A percentile compares a stretch with the other conserved stretches of the same genome.
phyloP scores from a whole-genome alignment of 192 early-diverging fungal species.

The Mortierella claussenii region DNA sequence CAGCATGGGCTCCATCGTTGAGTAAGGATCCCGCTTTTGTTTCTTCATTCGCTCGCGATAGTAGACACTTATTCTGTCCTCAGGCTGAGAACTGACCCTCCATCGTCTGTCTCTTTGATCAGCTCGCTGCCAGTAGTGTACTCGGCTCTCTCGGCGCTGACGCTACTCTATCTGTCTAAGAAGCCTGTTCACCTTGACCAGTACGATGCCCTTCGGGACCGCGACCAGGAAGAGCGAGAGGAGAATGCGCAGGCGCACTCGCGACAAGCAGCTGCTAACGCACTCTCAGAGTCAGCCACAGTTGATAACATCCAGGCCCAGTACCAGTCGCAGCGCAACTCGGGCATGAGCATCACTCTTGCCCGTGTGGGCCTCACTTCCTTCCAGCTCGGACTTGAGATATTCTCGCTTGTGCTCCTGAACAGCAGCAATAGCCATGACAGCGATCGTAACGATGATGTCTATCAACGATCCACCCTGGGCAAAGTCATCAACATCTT shows the following conservation, averaged over 20 bases:
- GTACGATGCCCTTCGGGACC: conserved; percentile 17
- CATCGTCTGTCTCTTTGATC: too few species aligned
- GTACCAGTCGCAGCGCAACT: conserved; percentile 32
- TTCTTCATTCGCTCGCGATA: not conserved
- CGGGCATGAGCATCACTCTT: conserved; percentile 29
- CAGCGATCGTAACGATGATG: not conserved
- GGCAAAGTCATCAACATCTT: conserved; percentile 6
- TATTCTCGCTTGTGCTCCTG: conserved; percentile 11
- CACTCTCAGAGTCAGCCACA: conserved; percentile 1
- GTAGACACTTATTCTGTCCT: not conserved
- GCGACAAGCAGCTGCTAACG: not conserved
- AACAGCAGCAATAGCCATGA: not conserved
- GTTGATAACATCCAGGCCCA: conserved; percentile 24
- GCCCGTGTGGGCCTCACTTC: conserved; percentile 18
- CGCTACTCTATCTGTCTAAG: conserved; percentile 18
- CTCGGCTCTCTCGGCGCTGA: conserved; percentile 15
- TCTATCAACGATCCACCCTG: not conserved
- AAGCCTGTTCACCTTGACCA: conserved; percentile 42
- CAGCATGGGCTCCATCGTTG: not conserved
- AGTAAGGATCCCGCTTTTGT: not conserved
- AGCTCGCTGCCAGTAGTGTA: conserved; percentile 30
- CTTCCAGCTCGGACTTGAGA: conserved; percentile 12
- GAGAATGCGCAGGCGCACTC: not conserved
- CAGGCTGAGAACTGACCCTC: too few species aligned
- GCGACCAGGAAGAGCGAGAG: not conserved